Evolutionary conservation across 2,329 filamentous ascomycete species (phyloP).

Genomic region (Colletotrichum acutatum): DNA sequence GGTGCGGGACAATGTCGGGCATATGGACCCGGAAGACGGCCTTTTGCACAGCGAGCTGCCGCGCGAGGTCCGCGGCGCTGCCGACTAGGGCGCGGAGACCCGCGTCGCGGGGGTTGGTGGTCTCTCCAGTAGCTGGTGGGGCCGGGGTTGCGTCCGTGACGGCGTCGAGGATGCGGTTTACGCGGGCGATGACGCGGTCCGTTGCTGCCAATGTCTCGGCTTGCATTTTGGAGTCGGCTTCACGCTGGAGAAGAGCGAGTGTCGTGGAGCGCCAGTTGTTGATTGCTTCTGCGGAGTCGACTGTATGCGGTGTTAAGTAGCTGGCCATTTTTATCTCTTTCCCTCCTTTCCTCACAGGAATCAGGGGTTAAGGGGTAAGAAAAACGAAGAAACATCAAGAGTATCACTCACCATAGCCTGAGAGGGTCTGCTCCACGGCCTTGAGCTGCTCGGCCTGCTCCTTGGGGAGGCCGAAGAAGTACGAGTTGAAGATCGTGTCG

Average conservation of each 20-base stretch:
- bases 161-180: slow-evolving; percentile 61
- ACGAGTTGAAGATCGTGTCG: slow-evolving; percentile 69
- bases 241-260: slow-evolving; percentile 67
- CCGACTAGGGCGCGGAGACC: slow-evolving; percentile 63
- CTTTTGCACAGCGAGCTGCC: slow-evolving; percentile 67
- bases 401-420: slow-evolving; percentile 38
- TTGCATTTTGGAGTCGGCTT: slow-evolving; percentile 58
- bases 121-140: slow-evolving; percentile 43
- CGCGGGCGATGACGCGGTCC: slow-evolving; percentile 55
- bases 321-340: not conserved
- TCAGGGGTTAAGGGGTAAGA: not conserved
- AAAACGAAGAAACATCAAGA: not conserved
- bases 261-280: slow-evolving; percentile 77
- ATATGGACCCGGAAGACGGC: slow-evolving; percentile 67
- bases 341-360: not conserved
- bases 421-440: slow-evolving; percentile 60
- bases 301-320: slow-evolving; percentile 27
- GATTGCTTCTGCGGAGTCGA: slow-evolving; percentile 61
- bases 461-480: slow-evolving; percentile 70
- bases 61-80: slow-evolving; percentile 66
- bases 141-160: slow-evolving; percentile 53
- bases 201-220: slow-evolving; percentile 55
- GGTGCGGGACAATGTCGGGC: slow-evolving; percentile 64
- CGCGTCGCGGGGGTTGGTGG: slow-evolving; percentile 53
- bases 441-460: slow-evolving; percentile 63